phyloP scores from a whole-genome alignment of 768 basidiomycete genomes.

The Clitopilus hobsonii region DNA sequence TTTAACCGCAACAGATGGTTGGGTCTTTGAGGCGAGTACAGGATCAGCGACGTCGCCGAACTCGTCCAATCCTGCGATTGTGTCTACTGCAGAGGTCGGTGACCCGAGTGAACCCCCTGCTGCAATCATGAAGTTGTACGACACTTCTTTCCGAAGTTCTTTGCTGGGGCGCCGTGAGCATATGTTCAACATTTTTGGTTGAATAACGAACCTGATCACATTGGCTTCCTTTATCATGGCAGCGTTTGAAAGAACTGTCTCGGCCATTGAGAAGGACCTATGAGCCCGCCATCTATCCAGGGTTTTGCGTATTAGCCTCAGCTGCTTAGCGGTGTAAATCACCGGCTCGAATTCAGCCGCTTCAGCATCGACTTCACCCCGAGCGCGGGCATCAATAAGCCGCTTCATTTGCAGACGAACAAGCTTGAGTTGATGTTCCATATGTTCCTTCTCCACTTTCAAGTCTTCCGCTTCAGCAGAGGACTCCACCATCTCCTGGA shows the following conservation, averaged over 20 bases:
- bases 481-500: slow-evolving; percentile 51
- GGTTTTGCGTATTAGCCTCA: slow-evolving; percentile 77
- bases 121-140: slow-evolving; percentile 91
- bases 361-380: slow-evolving; percentile 69
- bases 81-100: slow-evolving; percentile 80
- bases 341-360: slow-evolving; percentile 69
- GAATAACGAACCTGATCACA: slow-evolving; percentile 63
- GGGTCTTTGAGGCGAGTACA: slow-evolving; percentile 62
- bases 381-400: slow-evolving; percentile 68
- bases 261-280: slow-evolving; percentile 89
- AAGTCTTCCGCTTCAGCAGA: slow-evolving; percentile 76
- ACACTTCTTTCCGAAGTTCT: slow-evolving; percentile 81
- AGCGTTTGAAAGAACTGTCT: slow-evolving; percentile 78
- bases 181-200: not conserved
- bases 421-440: slow-evolving; percentile 82
- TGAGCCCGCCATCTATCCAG: slow-evolving; percentile 84
- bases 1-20: slow-evolving; percentile 86
- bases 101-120: slow-evolving; percentile 75
- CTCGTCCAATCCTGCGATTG: slow-evolving; percentile 82
- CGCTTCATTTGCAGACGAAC: slow-evolving; percentile 82
- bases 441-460: slow-evolving; percentile 87
- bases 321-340: slow-evolving; percentile 77
- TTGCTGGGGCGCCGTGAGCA: slow-evolving; percentile 43
- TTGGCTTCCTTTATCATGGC: slow-evolving; percentile 92
- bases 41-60: slow-evolving; percentile 93